Base-by-base conservation (phyloP, 495 filamentous ascomycete species). In the Cenococcum geophilum region DNA sequence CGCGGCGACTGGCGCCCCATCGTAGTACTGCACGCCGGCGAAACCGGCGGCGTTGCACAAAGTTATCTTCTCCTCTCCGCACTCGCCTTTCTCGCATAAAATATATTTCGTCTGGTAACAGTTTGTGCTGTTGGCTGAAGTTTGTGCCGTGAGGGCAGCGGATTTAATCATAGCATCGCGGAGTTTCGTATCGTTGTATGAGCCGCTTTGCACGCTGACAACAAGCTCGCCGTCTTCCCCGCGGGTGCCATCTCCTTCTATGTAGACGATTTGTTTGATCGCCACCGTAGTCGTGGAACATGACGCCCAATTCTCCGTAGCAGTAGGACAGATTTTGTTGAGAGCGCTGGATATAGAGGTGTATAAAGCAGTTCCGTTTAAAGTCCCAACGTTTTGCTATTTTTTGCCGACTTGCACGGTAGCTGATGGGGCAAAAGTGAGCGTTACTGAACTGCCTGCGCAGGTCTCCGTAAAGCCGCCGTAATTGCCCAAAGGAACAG, bases 341-440 rank as follows among this genome's bases (percentile, higher is more conserved):
- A 64, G 61, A 35, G 61, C 57, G n/a, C 40, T 60, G 16, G 61
- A 64, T 1, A 64, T 42, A 14, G 61, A 62, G 16, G 57, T 60
- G 36, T 43, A 64, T n/a, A 64, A 57, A 16, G 37, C 58, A 8
- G 21, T 16, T 18, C 55, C 61, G 16, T 47, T 64, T 45, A 64
- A 25, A 35, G 61, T 64, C 22, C 61, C 61, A 6, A 64, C 61
- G 36, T 64, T 58, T 22, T 54, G 58, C 14, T 58, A 57, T 5
- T 58, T 61, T 42, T 45, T 64, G 9, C 61, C 61, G 8, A 23
- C 51, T 40, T 40, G 36, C 36, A 40, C 36, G 36, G 14, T 14
- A 40, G 36, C 36, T 14, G 6, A 14, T 40, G 36, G n/a, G n/a
- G n/a, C n/a, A n/a, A n/a, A n/a, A n/a, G n/a, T n/a, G n/a, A n/a